These are phyloP conservation scores for Solanum corneliomulleri DNA, from an alignment of 257 asterid genomes.

Conservation along the genomic window DNA sequence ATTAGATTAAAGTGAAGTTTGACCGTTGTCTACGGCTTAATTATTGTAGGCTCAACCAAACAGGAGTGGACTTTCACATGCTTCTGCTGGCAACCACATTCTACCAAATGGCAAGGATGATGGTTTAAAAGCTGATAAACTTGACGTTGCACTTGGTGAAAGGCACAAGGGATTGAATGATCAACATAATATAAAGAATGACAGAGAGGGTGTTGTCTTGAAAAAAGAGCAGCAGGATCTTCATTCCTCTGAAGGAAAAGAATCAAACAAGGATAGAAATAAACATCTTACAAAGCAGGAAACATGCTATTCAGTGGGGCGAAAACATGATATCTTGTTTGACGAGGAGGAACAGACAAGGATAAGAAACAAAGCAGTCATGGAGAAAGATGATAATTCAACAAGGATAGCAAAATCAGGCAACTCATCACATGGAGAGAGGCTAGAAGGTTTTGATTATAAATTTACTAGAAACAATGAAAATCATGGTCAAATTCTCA, in stretches of 20 bases:
- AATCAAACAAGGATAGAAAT: constrained; percentile 18
- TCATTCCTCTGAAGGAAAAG: constrained; percentile 13
- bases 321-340: constrained; percentile 6
- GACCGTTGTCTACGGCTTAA: background rate
- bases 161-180: constrained; percentile 23
- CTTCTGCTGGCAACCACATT: constrained; percentile 11
- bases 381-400: constrained; percentile 19
- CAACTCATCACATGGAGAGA: constrained; percentile 27
- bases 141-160: constrained; percentile 17
- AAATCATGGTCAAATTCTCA: background rate
- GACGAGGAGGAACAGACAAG: constrained; percentile 20
- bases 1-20: background rate
- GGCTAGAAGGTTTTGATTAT: constrained; percentile 14
- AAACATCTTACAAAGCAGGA: constrained; percentile 19
- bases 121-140: constrained; percentile 16
- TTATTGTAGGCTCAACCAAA: constrained; percentile 11
- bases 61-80: constrained; percentile 6
- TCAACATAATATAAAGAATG: constrained; percentile 5
- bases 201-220: constrained; percentile 17
- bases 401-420: constrained; percentile 26
- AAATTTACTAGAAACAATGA: background rate
- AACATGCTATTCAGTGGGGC: constrained; percentile 23
- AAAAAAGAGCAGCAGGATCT: constrained; percentile 28
- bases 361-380: constrained; percentile 14
- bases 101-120: constrained; percentile 25